Evolutionary conservation across 306 rosid species (phyloP).

Genomic region (Citrullus colocynthis): DNA sequence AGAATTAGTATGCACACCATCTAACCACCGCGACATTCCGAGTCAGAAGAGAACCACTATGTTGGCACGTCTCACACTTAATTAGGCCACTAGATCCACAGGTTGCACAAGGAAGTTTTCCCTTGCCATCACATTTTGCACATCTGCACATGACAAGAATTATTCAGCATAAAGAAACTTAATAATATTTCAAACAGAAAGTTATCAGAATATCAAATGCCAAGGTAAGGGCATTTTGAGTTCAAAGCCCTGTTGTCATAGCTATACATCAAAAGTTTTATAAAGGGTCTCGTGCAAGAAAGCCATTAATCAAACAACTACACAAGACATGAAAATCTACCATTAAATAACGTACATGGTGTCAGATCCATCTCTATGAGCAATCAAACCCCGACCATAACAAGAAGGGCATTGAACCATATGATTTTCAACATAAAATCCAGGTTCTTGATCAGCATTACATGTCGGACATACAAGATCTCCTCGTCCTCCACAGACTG

Average conservation of each 20-base stretch:
- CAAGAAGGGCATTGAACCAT: constrained; percentile 61
- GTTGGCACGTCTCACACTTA: constrained; percentile 51
- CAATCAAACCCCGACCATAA: constrained; percentile 89
- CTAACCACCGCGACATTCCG: constrained; percentile 46
- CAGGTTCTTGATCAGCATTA: constrained; percentile 70
- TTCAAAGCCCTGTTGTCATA: neutral
- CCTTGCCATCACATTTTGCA: constrained; percentile 66
- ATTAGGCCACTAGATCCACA: constrained; percentile 82
- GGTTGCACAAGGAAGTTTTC: constrained; percentile 66
- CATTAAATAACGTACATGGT: constrained; percentile 39
- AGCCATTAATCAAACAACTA: neutral
- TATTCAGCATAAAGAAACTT: neutral
- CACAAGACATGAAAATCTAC: neutral
- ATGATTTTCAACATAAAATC: constrained; percentile 66
- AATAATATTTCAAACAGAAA: neutral
- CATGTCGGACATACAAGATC: constrained; percentile 40
- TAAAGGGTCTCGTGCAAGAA: neutral
- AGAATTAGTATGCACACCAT: constrained; percentile 42
- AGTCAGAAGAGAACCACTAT: constrained; percentile 63
- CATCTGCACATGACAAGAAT: constrained; percentile 47
- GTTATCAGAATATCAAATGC: neutral
- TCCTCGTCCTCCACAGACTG: constrained; percentile 83
- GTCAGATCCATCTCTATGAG: constrained; percentile 95
- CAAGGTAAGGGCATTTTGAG: neutral
- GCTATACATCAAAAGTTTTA: neutral